Conservation (phyloP, 139 green algal species). For the Haematococcus lacustris region DNA sequence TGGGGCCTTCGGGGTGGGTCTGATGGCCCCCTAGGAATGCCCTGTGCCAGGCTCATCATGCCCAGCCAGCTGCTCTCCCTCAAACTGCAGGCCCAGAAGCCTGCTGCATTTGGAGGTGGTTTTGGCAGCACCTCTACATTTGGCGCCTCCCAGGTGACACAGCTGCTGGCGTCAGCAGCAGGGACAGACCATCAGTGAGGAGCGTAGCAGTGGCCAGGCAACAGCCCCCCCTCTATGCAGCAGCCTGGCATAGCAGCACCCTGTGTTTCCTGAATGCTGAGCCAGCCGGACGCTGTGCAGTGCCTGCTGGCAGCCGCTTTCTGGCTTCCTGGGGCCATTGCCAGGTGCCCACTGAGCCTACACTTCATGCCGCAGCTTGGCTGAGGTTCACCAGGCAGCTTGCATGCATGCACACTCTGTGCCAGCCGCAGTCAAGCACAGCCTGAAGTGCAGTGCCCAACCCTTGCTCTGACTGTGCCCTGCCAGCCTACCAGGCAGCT, state of each 20-base stretch:
- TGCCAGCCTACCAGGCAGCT: background rate
- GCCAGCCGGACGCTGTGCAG: too few relatives aligned
- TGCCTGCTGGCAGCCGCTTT: too few relatives aligned
- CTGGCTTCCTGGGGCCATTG: too few relatives aligned
- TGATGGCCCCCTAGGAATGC: background rate
- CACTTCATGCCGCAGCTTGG: background rate
- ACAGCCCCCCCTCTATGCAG: too few relatives aligned
- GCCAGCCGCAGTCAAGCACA: background rate
- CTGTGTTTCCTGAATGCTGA: too few relatives aligned
- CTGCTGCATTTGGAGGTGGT: background rate
- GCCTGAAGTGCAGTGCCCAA: background rate
- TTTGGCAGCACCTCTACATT: background rate
- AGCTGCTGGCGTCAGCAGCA: background rate
- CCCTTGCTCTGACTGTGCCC: background rate
- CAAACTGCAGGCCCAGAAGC: background rate
- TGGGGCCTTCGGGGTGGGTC: background rate
- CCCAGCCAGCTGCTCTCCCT: background rate
- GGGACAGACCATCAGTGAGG: too few relatives aligned
- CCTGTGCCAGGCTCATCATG: background rate
- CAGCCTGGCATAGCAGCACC: background rate
- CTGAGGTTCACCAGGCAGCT: background rate
- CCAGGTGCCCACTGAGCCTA: background rate
- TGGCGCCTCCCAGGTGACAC: background rate
- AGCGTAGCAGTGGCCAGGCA: too few relatives aligned
- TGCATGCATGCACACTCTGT: background rate